Percentiles rank a stretch among this genome's conserved stretches.
These are phyloP conservation scores for Penicillium psychrosexuale DNA, from an alignment of 2,329 filamentous ascomycete species.

Conservation along the genomic window DNA sequence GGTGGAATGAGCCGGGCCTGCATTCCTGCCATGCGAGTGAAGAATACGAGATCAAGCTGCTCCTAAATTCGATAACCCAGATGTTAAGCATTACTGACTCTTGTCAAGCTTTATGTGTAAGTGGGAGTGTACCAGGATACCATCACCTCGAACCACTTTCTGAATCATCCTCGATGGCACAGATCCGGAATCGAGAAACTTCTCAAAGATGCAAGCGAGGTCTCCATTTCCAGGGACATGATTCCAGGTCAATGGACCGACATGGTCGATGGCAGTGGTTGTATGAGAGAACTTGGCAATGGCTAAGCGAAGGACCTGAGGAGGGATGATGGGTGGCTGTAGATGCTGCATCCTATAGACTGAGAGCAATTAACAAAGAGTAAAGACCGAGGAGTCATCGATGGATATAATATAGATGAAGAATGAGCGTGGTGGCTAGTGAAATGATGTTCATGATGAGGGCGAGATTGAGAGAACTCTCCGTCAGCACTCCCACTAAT, in stretches of 20 bases:
- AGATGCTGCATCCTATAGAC: neutral
- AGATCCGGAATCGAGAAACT: conserved; percentile 9
- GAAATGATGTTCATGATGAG: neutral
- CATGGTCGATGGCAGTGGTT: conserved; percentile 36
- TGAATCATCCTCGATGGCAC: conserved; percentile 24
- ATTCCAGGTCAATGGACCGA: conserved; percentile 43
- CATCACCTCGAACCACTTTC: conserved; percentile 34
- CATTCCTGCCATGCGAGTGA: conserved; percentile 27
- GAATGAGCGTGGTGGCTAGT: neutral
- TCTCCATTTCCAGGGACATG: conserved; percentile 41
- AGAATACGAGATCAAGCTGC: conserved; percentile 39
- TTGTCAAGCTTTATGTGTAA: neutral
- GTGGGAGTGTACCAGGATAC: conserved; percentile 34
- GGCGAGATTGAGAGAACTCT: neutral
- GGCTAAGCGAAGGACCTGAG: conserved; percentile 24
- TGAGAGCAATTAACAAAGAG: neutral
- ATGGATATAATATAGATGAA: neutral
- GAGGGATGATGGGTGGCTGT: conserved; percentile 5
- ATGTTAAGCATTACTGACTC: neutral
- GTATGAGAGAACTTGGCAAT: conserved; percentile 48
- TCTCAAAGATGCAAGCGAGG: conserved; percentile 38
- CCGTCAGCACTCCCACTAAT: neutral
- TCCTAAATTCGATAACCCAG: conserved; percentile 31
- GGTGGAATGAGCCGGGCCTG: conserved; percentile 15
- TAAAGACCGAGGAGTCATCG: neutral